Base-by-base conservation (phyloP, 164 flowering plant genomes). In the Magnolia officinalis region DNA sequence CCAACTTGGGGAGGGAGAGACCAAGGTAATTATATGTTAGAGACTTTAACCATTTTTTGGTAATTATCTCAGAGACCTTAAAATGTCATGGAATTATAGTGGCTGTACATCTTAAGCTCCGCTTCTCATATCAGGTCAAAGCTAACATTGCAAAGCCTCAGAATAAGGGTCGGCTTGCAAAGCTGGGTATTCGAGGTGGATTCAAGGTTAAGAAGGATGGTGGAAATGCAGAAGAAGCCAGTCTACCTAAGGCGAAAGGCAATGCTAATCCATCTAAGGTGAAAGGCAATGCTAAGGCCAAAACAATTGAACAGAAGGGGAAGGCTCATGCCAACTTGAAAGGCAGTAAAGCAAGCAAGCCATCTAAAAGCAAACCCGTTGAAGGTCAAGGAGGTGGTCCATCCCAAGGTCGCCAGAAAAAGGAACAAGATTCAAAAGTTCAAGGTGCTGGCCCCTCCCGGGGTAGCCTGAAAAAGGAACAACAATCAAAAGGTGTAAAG, bases 91-190 rank as follows among this genome's bases (percentile, higher is more conserved):
- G 24, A 51, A 50, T 68, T 64, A 21, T 8, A 20, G 9, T 69
- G 20, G 45, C 4, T 20, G 8, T 66, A 18, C 50, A 61, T 31
- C 55, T 63, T 37, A 49, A 69, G 55, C 50, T 37, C 58, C 31
- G 24, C 58, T 72, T 72, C 63, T 29, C 69, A 20, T 79, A 29
- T 71, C 77, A 84, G 88, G 74, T 86, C 52, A 84, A 81, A 80
- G 85, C 86, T 29, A 78, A 82, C 72, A 76, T 86, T 70, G 86
- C 88, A 37, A 84, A 74, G 78, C 79, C 85, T 81, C 86, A 78
- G 50, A 73, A 75, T 26, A 82, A 78, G 75, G 82, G 83, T 29
- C 82, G 79, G 66, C 79, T 81, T 75, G 84, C 83, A 74, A 86
- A 81, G 81, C 80, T 72, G 55, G 78, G 78, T 67, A 75, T 84